A percentile compares a stretch with the other conserved stretches of the same genome.
Conservation (phyloP, 2,329 filamentous ascomycete genomes). For the Daldinia sp. region DNA sequence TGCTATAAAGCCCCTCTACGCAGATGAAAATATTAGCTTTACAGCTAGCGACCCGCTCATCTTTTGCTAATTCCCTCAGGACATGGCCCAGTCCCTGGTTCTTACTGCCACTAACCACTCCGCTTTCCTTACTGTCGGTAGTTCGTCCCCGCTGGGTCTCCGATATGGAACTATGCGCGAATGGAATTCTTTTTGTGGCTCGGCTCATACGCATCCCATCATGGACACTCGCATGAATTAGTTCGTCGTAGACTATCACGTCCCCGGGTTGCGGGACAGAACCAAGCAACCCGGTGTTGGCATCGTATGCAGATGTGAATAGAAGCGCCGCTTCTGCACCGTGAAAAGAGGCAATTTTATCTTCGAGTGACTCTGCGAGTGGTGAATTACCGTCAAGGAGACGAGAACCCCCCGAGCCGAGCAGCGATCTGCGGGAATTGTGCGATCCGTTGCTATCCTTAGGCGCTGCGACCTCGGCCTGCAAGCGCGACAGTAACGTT, state of each 20-base stretch:
- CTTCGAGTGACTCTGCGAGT: constrained; percentile 60
- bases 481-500: constrained; percentile 67
- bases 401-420: constrained; percentile 66
- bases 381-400: constrained; percentile 65
- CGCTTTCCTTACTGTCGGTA: constrained; percentile 43
- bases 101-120: constrained; percentile 21
- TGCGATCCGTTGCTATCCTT: constrained; percentile 4
- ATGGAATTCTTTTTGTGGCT: constrained; percentile 61
- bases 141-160: constrained; percentile 3
- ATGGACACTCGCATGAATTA: constrained; percentile 82
- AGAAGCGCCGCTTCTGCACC: constrained; percentile 60
- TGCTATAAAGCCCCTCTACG: constrained; percentile 80
- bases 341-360: constrained; percentile 62
- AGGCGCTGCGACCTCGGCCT: constrained; percentile 36
- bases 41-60: constrained; percentile 28
- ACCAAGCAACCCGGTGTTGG: constrained; percentile 73
- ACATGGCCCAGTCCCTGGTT: constrained; percentile 48
- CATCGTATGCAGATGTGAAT: constrained; percentile 73
- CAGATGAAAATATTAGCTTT: constrained; percentile 72
- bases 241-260: constrained; percentile 77
- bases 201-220: constrained; percentile 79
- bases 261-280: constrained; percentile 71
- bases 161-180: constrained; percentile 68
- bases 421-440: constrained; percentile 24
- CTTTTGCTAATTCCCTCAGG: constrained; percentile 46